These are phyloP conservation scores for Pseudonitzschia pungens DNA, from an alignment of 108 stramenopile species.

Conservation along the genomic window DNA sequence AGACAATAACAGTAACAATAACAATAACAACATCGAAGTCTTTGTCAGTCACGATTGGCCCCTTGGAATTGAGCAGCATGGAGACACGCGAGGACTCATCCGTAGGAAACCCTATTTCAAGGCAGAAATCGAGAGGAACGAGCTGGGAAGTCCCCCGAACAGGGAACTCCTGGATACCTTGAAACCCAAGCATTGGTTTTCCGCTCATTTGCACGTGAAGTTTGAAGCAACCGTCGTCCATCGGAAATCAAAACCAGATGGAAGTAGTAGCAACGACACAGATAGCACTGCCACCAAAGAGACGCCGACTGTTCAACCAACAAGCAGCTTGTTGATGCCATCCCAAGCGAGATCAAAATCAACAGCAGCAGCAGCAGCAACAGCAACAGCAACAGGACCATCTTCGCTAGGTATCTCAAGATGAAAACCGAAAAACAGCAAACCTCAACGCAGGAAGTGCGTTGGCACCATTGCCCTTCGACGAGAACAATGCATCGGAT, in stretches of 20 bases:
- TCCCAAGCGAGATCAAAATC: conserved; percentile 29
- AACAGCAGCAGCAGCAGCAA: neutral
- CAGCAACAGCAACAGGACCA: neutral
- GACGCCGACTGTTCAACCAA: neutral
- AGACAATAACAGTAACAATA: neutral
- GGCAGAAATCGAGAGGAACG: conserved; percentile 80
- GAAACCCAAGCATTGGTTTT: conserved; percentile 93
- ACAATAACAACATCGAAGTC: conserved; percentile 60
- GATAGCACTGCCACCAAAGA: neutral
- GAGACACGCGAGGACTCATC: conserved; percentile 68
- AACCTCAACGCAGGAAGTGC: neutral
- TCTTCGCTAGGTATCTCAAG: no score
- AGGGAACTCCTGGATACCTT: conserved; percentile 76
- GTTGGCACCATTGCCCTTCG: neutral
- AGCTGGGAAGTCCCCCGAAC: conserved; percentile 90
- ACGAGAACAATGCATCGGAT: conserved; percentile 9
- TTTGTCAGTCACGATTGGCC: conserved; percentile 98
- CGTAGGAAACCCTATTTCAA: conserved; percentile 83
- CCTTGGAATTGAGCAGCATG: conserved; percentile 85
- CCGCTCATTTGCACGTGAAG: conserved; percentile 97
- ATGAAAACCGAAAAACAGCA: neutral
- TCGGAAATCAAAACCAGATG: neutral
- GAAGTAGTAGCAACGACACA: conserved; percentile 8
- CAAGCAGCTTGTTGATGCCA: conserved; percentile 18
- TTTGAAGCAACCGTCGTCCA: conserved; percentile 90